Percentiles rank a stretch among this genome's conserved stretches.
These are phyloP conservation scores for Hanseniaspora vineae DNA, from an alignment of 805 yeast species.

Conservation along the genomic window DNA sequence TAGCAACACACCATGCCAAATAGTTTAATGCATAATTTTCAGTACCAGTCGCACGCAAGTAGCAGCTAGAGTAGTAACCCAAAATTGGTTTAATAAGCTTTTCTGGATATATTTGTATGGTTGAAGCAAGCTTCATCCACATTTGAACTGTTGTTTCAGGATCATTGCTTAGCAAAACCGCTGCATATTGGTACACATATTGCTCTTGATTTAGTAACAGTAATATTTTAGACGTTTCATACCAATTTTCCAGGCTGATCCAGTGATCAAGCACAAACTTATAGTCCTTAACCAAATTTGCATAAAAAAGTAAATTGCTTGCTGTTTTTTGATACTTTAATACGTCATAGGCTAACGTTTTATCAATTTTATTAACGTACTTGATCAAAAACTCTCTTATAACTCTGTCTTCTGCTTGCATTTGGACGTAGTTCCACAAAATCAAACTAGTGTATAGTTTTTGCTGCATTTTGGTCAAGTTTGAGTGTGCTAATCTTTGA, in stretches of 20 bases:
- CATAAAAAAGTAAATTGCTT: conserved; percentile 51
- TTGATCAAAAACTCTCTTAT: conserved; percentile 12
- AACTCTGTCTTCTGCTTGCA: neutral
- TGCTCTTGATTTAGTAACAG: conserved; percentile 33
- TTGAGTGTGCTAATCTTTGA: neutral
- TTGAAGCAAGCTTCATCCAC: conserved; percentile 49
- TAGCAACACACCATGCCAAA: conserved; percentile 36
- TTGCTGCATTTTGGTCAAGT: conserved; percentile 16
- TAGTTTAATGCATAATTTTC: conserved; percentile 58
- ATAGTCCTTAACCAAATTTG: conserved; percentile 54
- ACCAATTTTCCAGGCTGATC: conserved; percentile 61
- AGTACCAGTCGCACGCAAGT: conserved; percentile 4
- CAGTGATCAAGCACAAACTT: conserved; percentile 57
- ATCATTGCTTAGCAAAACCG: conserved; percentile 50
- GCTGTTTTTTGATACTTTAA: conserved; percentile 53
- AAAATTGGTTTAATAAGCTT: conserved; percentile 66
- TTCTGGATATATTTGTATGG: conserved; percentile 39
- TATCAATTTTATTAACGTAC: conserved; percentile 25
- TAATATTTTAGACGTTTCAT: conserved; percentile 49
- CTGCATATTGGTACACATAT: conserved; percentile 53
- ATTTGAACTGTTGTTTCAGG: conserved; percentile 62
- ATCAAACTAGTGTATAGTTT: conserved; percentile 25
- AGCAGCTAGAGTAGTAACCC: conserved; percentile 43
- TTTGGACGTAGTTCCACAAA: conserved; percentile 20
- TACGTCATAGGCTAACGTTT: conserved; percentile 53